Base-by-base conservation (phyloP, 805 yeast genomes). In the Saccharomycopsis schoenii region DNA sequence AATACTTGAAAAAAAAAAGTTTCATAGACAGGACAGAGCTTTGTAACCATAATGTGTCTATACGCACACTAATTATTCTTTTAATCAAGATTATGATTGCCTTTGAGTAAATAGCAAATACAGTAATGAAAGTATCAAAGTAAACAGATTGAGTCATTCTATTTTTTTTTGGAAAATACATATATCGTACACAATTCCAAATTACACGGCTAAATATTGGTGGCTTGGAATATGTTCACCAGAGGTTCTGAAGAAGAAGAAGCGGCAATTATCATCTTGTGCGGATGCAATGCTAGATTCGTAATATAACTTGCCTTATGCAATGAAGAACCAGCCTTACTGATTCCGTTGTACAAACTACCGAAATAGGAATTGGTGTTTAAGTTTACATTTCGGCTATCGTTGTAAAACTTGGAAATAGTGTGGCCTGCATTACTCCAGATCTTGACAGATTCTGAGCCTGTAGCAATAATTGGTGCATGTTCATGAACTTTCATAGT, bases 401-500 rank as follows among this genome's bases (percentile, higher is more conserved):
- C 72, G 59, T 76, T 83, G 67, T 79, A 80, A 65, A 92, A 80
- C 10, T 81, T 78, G 0, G 89, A 75, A 6, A 92, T 74, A 60
- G 82, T 70, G 62, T 88, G 88, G 1, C 98, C 98, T 0, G 87
- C 76, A 0, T 97, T 89, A 2, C 96, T 84, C 88, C 94, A 92
- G 4, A 94, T 73, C 55, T 89, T 86, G 15, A 91, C 83, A 41
- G 81, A 78, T 64, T 86, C 86, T 1, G 92, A 85, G 0, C 97
- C 97, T 2, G 97, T 87, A 1, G 92, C 93, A 61, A 94, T 82
- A 1, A 94, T 79, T 1, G 99, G 98, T 0, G 98, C 99, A 73
- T 94, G 99, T 68, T 94, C 99, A 73, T 94, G 99, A 4, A 89
- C 83, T 68, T 88, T 87, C 60, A 90, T 78, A 21, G 89, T 80